Percentiles rank a stretch among this genome's conserved stretches.
These are phyloP conservation scores for Arachnomyces sp. DNA, from an alignment of 2,329 filamentous ascomycete genomes.

Conservation along the genomic window DNA sequence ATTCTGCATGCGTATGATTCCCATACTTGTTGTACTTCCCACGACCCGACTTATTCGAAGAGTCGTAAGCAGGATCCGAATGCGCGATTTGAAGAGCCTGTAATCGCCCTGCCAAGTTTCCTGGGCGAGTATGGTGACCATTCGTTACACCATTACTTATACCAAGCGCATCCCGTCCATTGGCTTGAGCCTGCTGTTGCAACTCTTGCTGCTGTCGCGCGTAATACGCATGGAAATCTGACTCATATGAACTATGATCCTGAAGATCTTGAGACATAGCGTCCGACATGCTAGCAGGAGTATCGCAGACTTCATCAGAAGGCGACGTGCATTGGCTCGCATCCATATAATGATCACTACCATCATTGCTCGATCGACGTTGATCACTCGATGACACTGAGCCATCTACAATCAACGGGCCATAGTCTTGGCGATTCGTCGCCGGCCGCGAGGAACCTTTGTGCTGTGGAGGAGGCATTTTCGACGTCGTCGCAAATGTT, in stretches of 20 bases:
- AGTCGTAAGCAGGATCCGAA: constrained; percentile 22
- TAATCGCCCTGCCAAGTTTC: constrained; percentile 29
- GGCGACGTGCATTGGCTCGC: constrained; percentile 34
- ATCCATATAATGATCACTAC: constrained; percentile 28
- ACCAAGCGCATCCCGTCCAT: constrained; percentile 10
- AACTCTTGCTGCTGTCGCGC: constrained; percentile 20
- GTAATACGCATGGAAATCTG: constrained; percentile 23
- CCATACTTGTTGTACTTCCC: constrained; percentile 17
- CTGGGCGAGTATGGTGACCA: constrained; percentile 23
- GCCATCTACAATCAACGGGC: constrained; percentile 41
- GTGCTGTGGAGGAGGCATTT: constrained; percentile 15
- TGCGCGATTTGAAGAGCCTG: constrained; percentile 32
- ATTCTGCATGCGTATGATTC: constrained; percentile 11
- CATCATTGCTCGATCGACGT: constrained; percentile 24
- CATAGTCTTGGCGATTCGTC: constrained; percentile 22
- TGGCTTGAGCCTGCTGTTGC: constrained; percentile 11
- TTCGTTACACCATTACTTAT: constrained; percentile 14
- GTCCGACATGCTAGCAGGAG: constrained; percentile 30
- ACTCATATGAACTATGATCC: constrained; percentile 28
- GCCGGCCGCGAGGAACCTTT: constrained; percentile 21
- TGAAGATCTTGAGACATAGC: constrained; percentile 31
- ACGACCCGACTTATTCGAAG: constrained; percentile 15
- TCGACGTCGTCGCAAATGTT: constrained; percentile 15
- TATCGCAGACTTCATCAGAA: constrained; percentile 32
- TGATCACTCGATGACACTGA: constrained; percentile 34